Conservation (phyloP, 805 yeast genomes). For the Starmerella powellii region DNA sequence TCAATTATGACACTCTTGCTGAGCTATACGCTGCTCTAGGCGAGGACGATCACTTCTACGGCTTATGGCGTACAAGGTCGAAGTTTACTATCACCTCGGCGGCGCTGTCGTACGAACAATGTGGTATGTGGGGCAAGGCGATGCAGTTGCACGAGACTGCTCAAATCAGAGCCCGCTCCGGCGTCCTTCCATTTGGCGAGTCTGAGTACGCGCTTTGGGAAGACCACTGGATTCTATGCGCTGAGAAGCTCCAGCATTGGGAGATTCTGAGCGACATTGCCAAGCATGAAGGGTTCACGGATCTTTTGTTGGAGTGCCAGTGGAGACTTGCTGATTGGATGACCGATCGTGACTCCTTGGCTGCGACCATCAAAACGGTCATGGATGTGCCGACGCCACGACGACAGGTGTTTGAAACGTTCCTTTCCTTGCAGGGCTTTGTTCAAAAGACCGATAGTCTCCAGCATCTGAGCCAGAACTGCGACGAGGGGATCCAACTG, state of each 20-base stretch:
- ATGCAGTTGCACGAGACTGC: conserved; percentile 90
- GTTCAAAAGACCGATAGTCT: conserved; percentile 81
- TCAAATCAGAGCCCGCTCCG: conserved; percentile 90
- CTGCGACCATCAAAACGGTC: conserved; percentile 85
- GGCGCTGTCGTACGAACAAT: conserved; percentile 87
- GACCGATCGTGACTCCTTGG: conserved; percentile 85
- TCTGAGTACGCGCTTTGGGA: conserved; percentile 95
- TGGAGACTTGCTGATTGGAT: conserved; percentile 99
- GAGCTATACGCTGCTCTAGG: conserved; percentile 80
- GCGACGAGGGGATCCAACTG: conserved; percentile 93
- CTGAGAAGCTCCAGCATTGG: conserved; percentile 97
- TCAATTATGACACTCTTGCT: conserved; percentile 78
- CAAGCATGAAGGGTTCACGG: conserved; percentile 95
- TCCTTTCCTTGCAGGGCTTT: conserved; percentile 81
- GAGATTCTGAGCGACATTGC: conserved; percentile 92
- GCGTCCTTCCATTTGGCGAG: conserved; percentile 89
- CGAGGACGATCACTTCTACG: conserved; percentile 95
- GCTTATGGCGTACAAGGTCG: conserved; percentile 93
- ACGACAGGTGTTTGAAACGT: conserved; percentile 89
- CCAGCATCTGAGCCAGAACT: conserved; percentile 69
- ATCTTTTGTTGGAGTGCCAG: conserved; percentile 89
- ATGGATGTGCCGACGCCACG: conserved; percentile 99
- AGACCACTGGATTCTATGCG: conserved; percentile 95
- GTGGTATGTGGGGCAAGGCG: conserved; percentile 91
- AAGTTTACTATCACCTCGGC: conserved; percentile 86